Base-by-base conservation (phyloP, 2,329 filamentous ascomycete species). In the Neonectria coccinea region DNA sequence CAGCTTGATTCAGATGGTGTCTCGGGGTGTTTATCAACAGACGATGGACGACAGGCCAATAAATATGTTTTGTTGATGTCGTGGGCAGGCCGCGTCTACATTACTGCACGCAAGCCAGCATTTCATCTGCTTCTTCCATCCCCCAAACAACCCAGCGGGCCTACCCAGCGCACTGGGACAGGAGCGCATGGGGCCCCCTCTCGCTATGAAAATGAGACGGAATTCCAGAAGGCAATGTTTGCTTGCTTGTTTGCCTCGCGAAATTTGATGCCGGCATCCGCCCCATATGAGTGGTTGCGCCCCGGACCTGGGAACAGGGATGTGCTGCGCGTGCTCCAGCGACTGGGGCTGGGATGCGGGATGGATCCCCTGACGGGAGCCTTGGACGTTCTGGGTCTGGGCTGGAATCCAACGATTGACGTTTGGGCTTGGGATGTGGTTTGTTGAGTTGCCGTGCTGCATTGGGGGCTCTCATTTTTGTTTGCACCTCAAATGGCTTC, bases 211-310 rank as follows among this genome's bases (percentile, higher is more conserved):
- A 52, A 52, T 52, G 56, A 59, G 56, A 10, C 50, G 47, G 44
- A 55, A 63, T 63, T 63, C 61, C 55, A 63, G 51, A 59, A 55
- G 61, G 61, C 61, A 60, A 56, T 48, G 36, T 56, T 54, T 61
- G 61, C 52, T 41, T 42, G 39, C 39, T 60, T 62, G 59, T 57
- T 62, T 62, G 25, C 53, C 59, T 56, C 36, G 41, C 56, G 62
- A 62, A 59, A 62, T 62, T 65, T 54, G 54, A 55, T 65, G 54
- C 31, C 39, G 41, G 48, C 36, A 42, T 45, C 50, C 41, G 41
- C 48, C 20, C 33, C 42, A 31, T 36, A 11, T 59, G 48, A 50
- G 48, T 59, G 47, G 47, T 59, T 41, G 18, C 56, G 48, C 56
- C 44, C 31, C 31, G 31, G 44, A 31, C 22, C 44, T 20, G 42